phyloP scores from a whole-genome alignment of 257 asterid genomes.

The Cruciata laevipes region DNA sequence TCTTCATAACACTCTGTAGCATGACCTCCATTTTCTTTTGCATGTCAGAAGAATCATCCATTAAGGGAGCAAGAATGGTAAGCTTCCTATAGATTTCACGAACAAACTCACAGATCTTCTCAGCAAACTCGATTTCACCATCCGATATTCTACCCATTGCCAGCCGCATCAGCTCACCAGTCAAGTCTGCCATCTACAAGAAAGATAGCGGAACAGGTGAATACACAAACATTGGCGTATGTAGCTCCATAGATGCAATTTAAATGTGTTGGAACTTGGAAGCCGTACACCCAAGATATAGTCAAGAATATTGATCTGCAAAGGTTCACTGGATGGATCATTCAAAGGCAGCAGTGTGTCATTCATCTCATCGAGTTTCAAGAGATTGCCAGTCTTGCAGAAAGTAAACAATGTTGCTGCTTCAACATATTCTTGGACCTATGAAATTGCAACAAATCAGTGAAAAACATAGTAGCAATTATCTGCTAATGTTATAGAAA shows the following conservation, averaged over 20 bases:
- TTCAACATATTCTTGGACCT: slow-evolving; percentile 96
- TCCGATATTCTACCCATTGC: slow-evolving; percentile 96
- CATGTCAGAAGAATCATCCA: slow-evolving; percentile 82
- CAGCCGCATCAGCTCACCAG: slow-evolving; percentile 94
- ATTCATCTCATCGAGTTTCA: slow-evolving; percentile 75
- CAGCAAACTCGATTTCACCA: slow-evolving; percentile 82
- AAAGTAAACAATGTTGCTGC: slow-evolving; percentile 83
- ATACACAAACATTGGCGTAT: background rate
- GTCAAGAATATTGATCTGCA: slow-evolving; percentile 78
- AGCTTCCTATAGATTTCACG: slow-evolving; percentile 81
- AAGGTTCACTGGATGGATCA: slow-evolving; percentile 74
- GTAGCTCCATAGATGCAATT: background rate
- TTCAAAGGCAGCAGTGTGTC: slow-evolving; percentile 50
- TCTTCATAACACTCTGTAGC: slow-evolving; percentile 91
- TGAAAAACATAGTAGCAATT: slow-evolving; percentile 4
- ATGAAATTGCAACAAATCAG: slow-evolving; percentile 17
- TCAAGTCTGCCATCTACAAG: slow-evolving; percentile 85
- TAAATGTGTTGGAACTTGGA: slow-evolving; percentile 9
- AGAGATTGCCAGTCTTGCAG: slow-evolving; percentile 72
- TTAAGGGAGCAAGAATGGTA: slow-evolving; percentile 61
- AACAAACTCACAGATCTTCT: slow-evolving; percentile 69
- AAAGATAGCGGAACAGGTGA: slow-evolving; percentile 9
- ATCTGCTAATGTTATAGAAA: background rate
- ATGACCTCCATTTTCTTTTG: slow-evolving; percentile 80
- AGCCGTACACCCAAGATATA: slow-evolving; percentile 77